Conservation (phyloP, 495 filamentous ascomycete genomes). For the Cercophora scortea region DNA sequence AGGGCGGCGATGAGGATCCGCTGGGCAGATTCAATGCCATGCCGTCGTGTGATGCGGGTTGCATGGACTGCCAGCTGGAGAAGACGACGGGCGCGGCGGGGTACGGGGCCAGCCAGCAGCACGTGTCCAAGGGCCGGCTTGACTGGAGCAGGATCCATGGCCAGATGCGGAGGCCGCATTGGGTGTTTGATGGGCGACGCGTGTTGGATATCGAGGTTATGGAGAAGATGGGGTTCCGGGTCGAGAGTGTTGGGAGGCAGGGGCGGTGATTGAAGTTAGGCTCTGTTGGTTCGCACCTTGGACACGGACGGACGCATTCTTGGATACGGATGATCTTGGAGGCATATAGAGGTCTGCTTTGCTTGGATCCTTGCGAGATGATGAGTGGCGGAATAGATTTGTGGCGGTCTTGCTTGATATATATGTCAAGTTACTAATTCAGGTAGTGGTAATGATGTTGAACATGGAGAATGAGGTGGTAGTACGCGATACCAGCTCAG, state of each 20-base stretch:
- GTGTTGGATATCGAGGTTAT: constrained; percentile 50
- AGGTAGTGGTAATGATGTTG: too few species aligned
- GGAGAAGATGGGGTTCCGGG: constrained; percentile 47
- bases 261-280: background rate
- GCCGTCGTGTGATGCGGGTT: constrained; percentile 25
- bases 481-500: too few species aligned
- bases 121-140: constrained; percentile 24
- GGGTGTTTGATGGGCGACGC: constrained; percentile 63
- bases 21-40: constrained; percentile 22
- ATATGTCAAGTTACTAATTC: too few species aligned
- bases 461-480: too few species aligned
- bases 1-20: constrained; percentile 11
- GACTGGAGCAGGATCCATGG: constrained; percentile 45
- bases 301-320: too few species aligned
- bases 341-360: too few species aligned
- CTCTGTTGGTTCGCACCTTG: too few species aligned
- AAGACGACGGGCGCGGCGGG: constrained; percentile 15
- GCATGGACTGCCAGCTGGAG: constrained; percentile 29
- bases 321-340: too few species aligned
- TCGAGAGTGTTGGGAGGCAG: constrained; percentile 42
- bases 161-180: constrained; percentile 57
- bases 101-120: constrained; percentile 17
- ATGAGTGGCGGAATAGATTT: too few species aligned
- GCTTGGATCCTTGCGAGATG: too few species aligned
- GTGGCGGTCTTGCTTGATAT: too few species aligned